Conservation (phyloP, 2,329 filamentous ascomycete species). For the Chrysosphaeria jannelii region DNA sequence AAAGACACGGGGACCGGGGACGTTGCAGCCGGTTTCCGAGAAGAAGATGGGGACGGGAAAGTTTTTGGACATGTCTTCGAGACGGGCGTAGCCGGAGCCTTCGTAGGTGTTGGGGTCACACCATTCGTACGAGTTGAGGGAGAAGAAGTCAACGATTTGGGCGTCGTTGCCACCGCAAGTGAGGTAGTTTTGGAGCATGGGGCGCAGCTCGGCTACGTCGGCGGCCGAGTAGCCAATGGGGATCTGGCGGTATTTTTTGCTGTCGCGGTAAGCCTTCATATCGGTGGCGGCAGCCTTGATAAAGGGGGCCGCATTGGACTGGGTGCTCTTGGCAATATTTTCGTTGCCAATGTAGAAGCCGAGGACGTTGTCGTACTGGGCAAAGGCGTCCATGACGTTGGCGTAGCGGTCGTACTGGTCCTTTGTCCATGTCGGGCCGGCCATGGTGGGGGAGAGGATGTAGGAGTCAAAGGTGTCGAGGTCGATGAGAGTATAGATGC, state of each 20-base stretch:
- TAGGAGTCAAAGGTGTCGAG: conserved; percentile 46
- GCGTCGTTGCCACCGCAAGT: conserved; percentile 41
- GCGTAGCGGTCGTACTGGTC: conserved; percentile 38
- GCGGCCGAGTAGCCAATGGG: conserved; percentile 71
- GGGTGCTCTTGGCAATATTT: conserved; percentile 32
- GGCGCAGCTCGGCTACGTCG: conserved; percentile 40
- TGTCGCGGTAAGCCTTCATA: conserved; percentile 51
- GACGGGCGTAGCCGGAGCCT: conserved; percentile 34
- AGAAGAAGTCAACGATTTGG: conserved; percentile 56
- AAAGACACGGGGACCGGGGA: conserved; percentile 27
- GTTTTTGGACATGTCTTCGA: conserved; percentile 33
- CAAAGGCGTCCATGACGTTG: conserved; percentile 48
- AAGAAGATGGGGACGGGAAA: conserved; percentile 75
- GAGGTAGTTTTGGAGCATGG: conserved; percentile 38
- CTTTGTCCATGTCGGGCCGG: conserved; percentile 36
- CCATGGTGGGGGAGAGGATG: conserved; percentile 25
- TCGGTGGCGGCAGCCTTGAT: conserved; percentile 59
- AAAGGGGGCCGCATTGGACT: conserved; percentile 40
- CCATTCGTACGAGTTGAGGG: conserved; percentile 66
- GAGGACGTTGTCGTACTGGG: conserved; percentile 47
- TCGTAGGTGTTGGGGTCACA: conserved; percentile 28
- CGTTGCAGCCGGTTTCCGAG: conserved; percentile 67
- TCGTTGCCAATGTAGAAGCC: conserved; percentile 80
- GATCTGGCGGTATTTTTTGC: conserved; percentile 49
- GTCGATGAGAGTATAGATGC: conserved; percentile 64